A percentile compares a stretch with the other conserved stretches of the same genome.
These are phyloP conservation scores for Nissolia schottii DNA, from an alignment of 306 rosid species.

Conservation along the genomic window DNA sequence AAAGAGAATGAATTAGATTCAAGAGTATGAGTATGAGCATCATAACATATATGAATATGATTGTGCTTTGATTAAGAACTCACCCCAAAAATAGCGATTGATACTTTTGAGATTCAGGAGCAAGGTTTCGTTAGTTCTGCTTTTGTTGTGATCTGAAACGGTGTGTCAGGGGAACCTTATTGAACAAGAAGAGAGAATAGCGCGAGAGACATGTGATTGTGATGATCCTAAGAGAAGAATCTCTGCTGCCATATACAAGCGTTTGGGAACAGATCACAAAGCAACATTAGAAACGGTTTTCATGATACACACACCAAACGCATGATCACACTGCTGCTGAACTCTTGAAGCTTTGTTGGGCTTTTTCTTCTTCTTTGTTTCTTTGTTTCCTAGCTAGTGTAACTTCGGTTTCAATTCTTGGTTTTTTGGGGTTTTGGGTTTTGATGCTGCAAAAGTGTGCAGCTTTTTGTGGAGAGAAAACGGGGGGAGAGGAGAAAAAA, in stretches of 20 bases:
- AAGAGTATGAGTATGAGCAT: background rate
- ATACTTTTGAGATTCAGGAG: background rate
- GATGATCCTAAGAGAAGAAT: slow-evolving; percentile 21
- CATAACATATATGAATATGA: background rate
- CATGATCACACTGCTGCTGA: slow-evolving; percentile 9
- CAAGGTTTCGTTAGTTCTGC: background rate
- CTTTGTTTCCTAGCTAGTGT: slow-evolving; percentile 24
- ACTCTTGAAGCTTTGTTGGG: background rate
- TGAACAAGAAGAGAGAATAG: slow-evolving; percentile 26
- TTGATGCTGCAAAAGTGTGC: slow-evolving; percentile 20
- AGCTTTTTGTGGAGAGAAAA: slow-evolving; percentile 33
- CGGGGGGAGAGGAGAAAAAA: slow-evolving; percentile 24
- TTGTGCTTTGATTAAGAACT: slow-evolving; percentile 4
- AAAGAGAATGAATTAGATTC: background rate
- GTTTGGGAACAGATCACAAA: slow-evolving; percentile 27
- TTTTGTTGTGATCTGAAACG: background rate
- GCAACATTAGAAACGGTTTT: slow-evolving; percentile 17
- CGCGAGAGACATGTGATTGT: slow-evolving; percentile 50
- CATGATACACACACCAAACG: slow-evolving; percentile 15
- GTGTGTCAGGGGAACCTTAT: background rate
- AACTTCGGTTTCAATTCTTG: background rate
- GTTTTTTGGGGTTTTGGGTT: slow-evolving; percentile 22
- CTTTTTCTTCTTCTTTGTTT: background rate
- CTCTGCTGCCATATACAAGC: slow-evolving; percentile 31
- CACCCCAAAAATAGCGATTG: slow-evolving; percentile 25